Evolutionary conservation across 805 yeast genomes (phyloP), one percentile per base, ranked within the genome.

Genomic region (Ascoidea asiatica): DNA sequence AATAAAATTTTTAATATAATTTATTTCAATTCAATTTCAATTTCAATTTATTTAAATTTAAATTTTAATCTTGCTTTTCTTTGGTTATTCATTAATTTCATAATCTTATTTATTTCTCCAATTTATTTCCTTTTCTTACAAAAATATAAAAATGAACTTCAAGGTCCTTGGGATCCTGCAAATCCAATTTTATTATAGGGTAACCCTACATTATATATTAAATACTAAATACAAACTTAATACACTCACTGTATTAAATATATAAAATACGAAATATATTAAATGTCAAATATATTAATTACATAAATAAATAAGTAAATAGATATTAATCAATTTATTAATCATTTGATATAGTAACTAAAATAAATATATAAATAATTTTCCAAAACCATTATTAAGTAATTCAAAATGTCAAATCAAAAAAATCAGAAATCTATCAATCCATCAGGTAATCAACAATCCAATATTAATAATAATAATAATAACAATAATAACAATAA

Each of bases 161-260:
- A 83, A 58, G 95, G 95, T 0, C 95, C 95, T 1, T 86, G 95
- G 95, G 95, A 86, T 58, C 77, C 82, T 1, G 95, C 95, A 5
- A 77, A 73, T 55, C 95, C 95, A 23, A 18, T 11, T 21, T 19
- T 6, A 7, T 21, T 8, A 19, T 15, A 19, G 6, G 17, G n/a
- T 18, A 6, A 19, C 20, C 18, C 11, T 5, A 18, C 5, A 13
- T 5, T 5, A 17, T n/a, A 19, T 20, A 29, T 17, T 21, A 36
- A 29, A 42, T 20, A 15, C 5, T 13, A 7, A 35, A n/a, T n/a
- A 29, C 22, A 22, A 42, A 6, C 33, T 35, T 35, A 38, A 37
- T 13, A 36, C 41, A 5, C 39, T 39, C 20, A 41, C 36, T 37
- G 44, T 41, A n/a, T 44, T n/a, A 21, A 8, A n/a, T 18, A 7